Conservation (phyloP, 257 asterid species). For the Penstemon newberryi region DNA sequence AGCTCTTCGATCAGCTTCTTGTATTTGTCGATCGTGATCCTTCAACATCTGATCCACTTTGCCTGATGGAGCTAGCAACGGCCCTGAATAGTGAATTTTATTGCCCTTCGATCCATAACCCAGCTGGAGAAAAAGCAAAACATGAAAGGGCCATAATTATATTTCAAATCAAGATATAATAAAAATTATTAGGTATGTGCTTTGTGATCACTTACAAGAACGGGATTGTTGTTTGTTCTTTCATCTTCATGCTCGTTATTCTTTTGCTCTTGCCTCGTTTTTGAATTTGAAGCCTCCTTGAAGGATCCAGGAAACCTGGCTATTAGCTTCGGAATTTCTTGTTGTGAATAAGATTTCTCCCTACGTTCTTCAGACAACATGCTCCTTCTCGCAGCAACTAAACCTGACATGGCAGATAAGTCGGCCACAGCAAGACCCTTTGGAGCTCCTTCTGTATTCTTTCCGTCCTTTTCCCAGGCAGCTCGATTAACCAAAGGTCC, state of each 20-base stretch:
- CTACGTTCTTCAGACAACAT: constrained; percentile 66
- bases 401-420: constrained; percentile 67
- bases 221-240: constrained; percentile 53
- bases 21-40: constrained; percentile 91
- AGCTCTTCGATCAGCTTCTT: constrained; percentile 87
- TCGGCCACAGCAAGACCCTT: constrained; percentile 59
- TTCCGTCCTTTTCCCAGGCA: constrained; percentile 77
- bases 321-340: constrained; percentile 68
- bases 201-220: constrained; percentile 47
- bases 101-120: constrained; percentile 80
- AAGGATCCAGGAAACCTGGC: constrained; percentile 82
- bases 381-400: constrained; percentile 83
- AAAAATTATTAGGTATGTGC: neutral
- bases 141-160: neutral
- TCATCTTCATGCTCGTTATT: constrained; percentile 51
- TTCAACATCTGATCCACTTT: constrained; percentile 84
- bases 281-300: constrained; percentile 73
- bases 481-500: constrained; percentile 92
- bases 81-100: constrained; percentile 93
- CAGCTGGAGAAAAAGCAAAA: constrained; percentile 37
- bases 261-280: constrained; percentile 47
- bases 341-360: constrained; percentile 57
- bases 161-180: neutral
- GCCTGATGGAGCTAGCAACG: constrained; percentile 78
- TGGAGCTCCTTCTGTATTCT: constrained; percentile 68